Percentiles rank a stretch among this genome's conserved stretches.
Evolutionary conservation across 108 stramenopile species (phyloP).

Genomic region (Nitzschia putrida): DNA sequence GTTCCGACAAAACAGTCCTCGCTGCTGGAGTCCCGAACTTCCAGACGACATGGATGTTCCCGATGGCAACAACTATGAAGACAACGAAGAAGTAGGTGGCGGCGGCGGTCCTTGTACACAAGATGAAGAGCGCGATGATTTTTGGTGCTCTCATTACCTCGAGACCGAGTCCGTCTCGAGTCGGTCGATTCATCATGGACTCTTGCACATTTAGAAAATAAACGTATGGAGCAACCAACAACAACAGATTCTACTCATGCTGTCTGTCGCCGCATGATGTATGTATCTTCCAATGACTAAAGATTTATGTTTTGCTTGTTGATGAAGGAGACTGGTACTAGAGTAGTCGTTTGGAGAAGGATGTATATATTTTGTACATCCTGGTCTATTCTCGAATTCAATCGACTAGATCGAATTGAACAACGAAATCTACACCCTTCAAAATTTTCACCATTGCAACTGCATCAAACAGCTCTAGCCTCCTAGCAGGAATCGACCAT

Average conservation of each 20-base stretch:
- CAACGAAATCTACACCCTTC: neutral
- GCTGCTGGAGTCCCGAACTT: neutral
- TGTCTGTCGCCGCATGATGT: too few species aligned
- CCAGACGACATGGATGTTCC: neutral
- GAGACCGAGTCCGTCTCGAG: neutral
- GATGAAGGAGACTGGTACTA: too few species aligned
- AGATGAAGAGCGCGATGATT: neutral
- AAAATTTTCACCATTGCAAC: neutral
- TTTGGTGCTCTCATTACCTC: neutral
- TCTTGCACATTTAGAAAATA: too few species aligned
- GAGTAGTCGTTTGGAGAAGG: too few species aligned
- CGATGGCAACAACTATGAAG: slow-evolving; percentile 1
- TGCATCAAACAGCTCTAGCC: neutral
- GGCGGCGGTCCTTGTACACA: too few species aligned
- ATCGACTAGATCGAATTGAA: too few species aligned
- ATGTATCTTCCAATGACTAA: too few species aligned
- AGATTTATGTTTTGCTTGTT: too few species aligned
- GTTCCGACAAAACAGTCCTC: too few species aligned
- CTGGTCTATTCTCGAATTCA: too few species aligned
- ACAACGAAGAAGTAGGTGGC: neutral
- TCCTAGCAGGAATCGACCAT: neutral
- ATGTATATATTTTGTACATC: too few species aligned
- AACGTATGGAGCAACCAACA: neutral
- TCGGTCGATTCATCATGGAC: too few species aligned
- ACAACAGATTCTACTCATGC: neutral